Conservation (phyloP, 352 stramenopile genomes). For the Phytophthora syringae region DNA sequence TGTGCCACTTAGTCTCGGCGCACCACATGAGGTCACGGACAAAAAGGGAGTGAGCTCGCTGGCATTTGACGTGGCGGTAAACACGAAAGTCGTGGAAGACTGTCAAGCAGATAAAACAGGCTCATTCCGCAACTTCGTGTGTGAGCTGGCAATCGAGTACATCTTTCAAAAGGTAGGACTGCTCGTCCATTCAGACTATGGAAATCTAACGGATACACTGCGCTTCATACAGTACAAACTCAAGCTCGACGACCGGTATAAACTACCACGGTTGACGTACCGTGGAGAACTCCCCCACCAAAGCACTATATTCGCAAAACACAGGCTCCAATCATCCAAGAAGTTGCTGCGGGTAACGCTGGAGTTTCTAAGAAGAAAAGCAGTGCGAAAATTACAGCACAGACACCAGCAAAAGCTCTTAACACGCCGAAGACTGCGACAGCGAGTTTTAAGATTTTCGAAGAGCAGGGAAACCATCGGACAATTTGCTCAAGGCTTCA, state of each 20-base stretch:
- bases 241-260: conserved; percentile 76
- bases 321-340: conserved; percentile 75
- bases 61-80: conserved; percentile 84
- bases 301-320: conserved; percentile 85
- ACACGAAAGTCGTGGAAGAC: conserved; percentile 75
- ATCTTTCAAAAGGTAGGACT: conserved; percentile 75
- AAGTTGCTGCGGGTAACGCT: conserved; percentile 38
- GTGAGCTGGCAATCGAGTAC: conserved; percentile 81
- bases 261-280: conserved; percentile 77
- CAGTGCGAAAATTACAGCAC: conserved; percentile 5
- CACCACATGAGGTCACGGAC: conserved; percentile 78
- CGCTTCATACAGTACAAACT: conserved; percentile 67
- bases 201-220: not conserved
- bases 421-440: conserved; percentile 36
- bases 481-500: conserved; percentile 40
- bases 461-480: conserved; percentile 31
- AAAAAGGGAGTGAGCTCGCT: conserved; percentile 66
- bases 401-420: conserved; percentile 7
- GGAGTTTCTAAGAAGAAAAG: conserved; percentile 17
- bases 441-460: conserved; percentile 47
- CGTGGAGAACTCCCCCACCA: conserved; percentile 64
- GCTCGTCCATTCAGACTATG: not conserved
- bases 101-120: conserved; percentile 70
- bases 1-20: conserved; percentile 71
- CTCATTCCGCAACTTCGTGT: conserved; percentile 84